Base-by-base conservation (phyloP, 495 filamentous ascomycete species). In the Daldinia loculata region DNA sequence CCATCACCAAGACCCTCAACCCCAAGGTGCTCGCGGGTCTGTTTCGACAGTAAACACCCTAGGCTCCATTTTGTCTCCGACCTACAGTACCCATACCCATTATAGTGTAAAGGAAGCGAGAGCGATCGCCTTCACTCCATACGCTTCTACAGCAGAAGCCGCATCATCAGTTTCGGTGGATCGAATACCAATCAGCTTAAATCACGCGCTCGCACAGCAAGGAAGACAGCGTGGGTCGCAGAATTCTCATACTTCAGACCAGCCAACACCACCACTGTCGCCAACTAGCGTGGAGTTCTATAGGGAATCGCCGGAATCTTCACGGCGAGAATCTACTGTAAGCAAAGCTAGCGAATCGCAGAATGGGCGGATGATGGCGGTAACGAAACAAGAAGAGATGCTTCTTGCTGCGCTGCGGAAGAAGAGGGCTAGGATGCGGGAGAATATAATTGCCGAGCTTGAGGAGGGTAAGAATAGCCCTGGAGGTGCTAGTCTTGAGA, bases 321-420 rank as follows among this genome's bases (percentile, higher is more conserved):
- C 59, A 4, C 70, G 71, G 22, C 63, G 67, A 48, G 70, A 77
- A 22, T 43, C 75, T 9, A 34, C 63, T 6, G 39, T 30, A 7
- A 62, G n/a, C 38, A 72, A 56, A 5, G 48, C 75, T 8, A 58
- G 72, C 29, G 79, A 83, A 34, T 61, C 64, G 24, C 69, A 74
- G 27, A 83, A 85, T 68, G 90, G 87, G 56, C 89, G 89, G 39
- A 82, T 95, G 41, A 95, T 97, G 87, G 90, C 91, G 0, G 93
- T 97, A 55, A 97, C 93, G 0, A 85, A 88, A 57, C 92, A 97
- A 78, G 94, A 97, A 76, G 90, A 93, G 74, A 88, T 91, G 75
- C 82, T 97, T 6, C 81, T 97, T 7, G 91, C 92, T 69, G 91
- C 92, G 14, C 89, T 97, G 85, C 85, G 94, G 36, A 80, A 87